A percentile compares a stretch with the other conserved stretches of the same genome.
Evolutionary conservation across 169 alveolate genomes (phyloP).

Genomic region (Miamiensis avidus): DNA sequence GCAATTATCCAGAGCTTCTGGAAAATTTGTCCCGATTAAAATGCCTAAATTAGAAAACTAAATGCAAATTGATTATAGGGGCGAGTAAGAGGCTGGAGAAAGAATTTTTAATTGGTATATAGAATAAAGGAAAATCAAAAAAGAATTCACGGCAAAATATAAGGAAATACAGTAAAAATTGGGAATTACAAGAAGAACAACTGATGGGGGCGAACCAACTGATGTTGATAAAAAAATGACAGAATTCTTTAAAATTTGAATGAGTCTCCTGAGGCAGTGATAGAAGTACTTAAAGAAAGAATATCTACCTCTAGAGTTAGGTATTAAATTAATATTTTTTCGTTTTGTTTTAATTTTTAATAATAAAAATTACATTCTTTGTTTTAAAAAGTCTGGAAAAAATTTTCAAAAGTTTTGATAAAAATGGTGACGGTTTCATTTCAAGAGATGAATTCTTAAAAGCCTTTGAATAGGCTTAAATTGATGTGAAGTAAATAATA

Average conservation of each 20-base stretch:
- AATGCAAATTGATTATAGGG: too few species aligned
- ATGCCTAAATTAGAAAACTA: background rate
- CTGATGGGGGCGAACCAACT: background rate
- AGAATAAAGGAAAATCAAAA: background rate
- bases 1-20: background rate
- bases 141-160: background rate
- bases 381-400: too few species aligned
- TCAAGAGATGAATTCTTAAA: background rate
- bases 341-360: too few species aligned
- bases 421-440: background rate
- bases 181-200: background rate
- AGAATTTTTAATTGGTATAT: background rate
- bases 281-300: background rate
- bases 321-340: too few species aligned
- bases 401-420: background rate
- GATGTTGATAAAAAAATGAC: background rate
- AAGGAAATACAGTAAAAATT: background rate
- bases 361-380: too few species aligned
- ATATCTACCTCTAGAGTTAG: background rate
- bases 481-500: background rate
- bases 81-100: background rate
- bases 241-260: background rate
- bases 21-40: conserved; percentile 10
- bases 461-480: background rate
- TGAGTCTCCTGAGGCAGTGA: background rate